Evolutionary conservation across 179 eudicot genomes (phyloP), one percentile per base, ranked within the genome.

Genomic region (Beta corolliflora): DNA sequence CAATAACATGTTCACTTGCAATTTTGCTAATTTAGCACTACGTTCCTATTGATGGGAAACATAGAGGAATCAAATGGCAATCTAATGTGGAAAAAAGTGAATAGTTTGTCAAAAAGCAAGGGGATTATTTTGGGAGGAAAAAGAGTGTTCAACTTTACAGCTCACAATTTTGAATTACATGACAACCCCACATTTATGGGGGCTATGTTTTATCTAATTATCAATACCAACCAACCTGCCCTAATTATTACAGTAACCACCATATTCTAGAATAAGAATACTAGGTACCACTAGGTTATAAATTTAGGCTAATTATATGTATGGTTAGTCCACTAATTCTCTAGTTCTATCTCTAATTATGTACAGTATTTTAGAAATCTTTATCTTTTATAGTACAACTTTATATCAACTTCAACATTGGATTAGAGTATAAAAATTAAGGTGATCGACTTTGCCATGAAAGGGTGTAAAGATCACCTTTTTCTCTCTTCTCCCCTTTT

Each of bases 131-230:
- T 59, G 80, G 63, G 46, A 59, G 52, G 63, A 65, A 71, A 23
- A 13, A 71, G 16, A 19, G n/a, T 2, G 25, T 74, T 81, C 46
- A 67, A 73, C 83, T 75, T 74, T 81, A 81, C 83, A 81, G 74
- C 83, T 81, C 79, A 44, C 63, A 54, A 65, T 65, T 46, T 77
- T 25, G 15, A 69, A 70, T 70, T 45, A 19, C 73, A 70, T 72
- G n/a, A 31, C 41, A 7, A 52, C 60, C 59, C 59, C 75, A 50
- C 75, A 71, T 13, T 21, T 13, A 3, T 45, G 45, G 73, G 44
- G 41, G 31, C 50, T 71, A 6, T 48, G 8, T 7, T 48, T 48
- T 9, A 48, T 48, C 53, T 48, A n/a, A 29, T 56, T 53, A 69
- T 78, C 75, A 67, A 10, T 59, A 52, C 31, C 44, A 52, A 19